Evolutionary conservation across 306 rosid species (phyloP), one percentile per base, ranked within the genome.

Genomic region (Gleditsia sinensis): DNA sequence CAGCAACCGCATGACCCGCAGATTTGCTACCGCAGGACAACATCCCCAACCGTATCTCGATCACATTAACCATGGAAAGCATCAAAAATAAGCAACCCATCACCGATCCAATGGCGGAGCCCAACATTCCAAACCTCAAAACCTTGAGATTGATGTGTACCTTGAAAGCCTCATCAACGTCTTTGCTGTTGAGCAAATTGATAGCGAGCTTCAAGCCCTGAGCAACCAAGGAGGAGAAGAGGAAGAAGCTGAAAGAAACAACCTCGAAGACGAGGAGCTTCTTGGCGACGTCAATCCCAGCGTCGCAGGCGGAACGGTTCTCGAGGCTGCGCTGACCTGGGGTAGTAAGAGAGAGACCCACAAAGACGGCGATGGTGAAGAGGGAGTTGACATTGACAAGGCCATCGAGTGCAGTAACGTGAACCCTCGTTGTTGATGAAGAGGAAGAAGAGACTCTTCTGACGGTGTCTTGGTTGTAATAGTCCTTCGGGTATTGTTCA

Each of bases 171-270:
- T 94, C 99, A 9, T 92, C 93, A 0, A 79, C 87, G 3, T 92
- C 95, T 30, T 88, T 91, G 51, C 96, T 91, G 74, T 94, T 94
- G 20, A 91, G 80, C 54, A 94, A 56, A 74, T 90, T 94, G 42
- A 94, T 80, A 0, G 98, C 98, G 6, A 94, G 93, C 86, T 94
- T 94, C 7, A 92, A 75, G 0, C 98, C 98, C 77, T 94, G 96
- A 0, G 99, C 97, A 0, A 94, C 89, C 10, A 94, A 62, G 0
- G 97, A 94, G 0, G 97, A 94, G 73, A 87, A 94, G 2, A 94
- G 89, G 77, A 92, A 91, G 86, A 91, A 94, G 84, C 95, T 94
- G 81, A 94, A 94, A 1, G 99, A 94, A 7, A 88, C 85, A 0
- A 92, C 97, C 80, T 94, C 99, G 72, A 92, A 94, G 7, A 92